Base-by-base conservation (phyloP, 2,329 filamentous ascomycete genomes). In the Pyrenochaeta sp. region DNA sequence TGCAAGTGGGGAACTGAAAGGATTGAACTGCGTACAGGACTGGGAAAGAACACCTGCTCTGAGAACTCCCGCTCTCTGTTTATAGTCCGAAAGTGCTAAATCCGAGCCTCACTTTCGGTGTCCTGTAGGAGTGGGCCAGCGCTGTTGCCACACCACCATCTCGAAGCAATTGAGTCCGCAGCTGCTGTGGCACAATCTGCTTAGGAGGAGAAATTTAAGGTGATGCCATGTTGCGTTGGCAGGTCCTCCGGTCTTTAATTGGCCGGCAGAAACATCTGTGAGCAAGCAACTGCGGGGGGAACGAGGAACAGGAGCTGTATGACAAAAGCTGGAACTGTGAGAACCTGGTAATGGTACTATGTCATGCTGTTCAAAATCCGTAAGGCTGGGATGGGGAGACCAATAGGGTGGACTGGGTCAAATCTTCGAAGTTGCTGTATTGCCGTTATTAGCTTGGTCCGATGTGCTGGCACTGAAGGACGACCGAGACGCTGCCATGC, bases 381-480 rank as follows among this genome's bases (percentile, higher is more conserved):
- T 48, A 54, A 52, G 36, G 42, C 46, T 62, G 70, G 72, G 58
- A 64, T 52, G 13, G 28, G 36, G 36, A 61, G 60, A 52, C 72
- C 73, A 76, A 74, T 74, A 59, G 63, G 57, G 48, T 50, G 39
- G 50, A 56, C 32, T 44, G 63, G 39, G 54, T 60, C 63, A 65
- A 56, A 50, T 54, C 25, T 28, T 54, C 54, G 55, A 52, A 61
- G 59, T 50, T 55, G 55, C 47, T 66, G 63, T 56, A 58, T 64
- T 63, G 55, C 69, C 67, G 32, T 58, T 65, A 66, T 47, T 53
- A 68, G 69, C 52, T 65, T 72, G 71, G 63, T 56, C 55, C 56
- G 54, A 69, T 76, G 73, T 71, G 73, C 63, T 75, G 72, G 67
- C 72, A 71, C 56, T 66, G 61, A 59, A 58, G 65, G 64, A 67